A percentile compares a stretch with the other conserved stretches of the same genome.
Conservation (phyloP, 106 monocot species). For the Dendrobium huoshanense region DNA sequence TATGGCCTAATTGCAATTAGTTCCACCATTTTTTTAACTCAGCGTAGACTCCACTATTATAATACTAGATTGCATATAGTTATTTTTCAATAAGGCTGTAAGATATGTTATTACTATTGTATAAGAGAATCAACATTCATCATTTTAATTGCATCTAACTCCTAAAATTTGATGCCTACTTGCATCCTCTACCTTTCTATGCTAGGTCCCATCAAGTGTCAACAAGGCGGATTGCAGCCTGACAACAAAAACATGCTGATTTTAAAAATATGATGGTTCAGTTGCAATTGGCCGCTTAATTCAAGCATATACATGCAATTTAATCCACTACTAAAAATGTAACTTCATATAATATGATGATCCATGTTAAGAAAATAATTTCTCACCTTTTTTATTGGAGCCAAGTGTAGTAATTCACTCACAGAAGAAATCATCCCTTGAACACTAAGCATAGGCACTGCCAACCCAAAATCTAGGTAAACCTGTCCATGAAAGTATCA, state of each 20-base stretch:
- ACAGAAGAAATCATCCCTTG: constrained; percentile 90
- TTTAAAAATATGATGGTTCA: not conserved
- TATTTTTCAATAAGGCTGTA: too few species aligned
- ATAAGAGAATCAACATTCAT: too few species aligned
- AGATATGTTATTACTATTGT: too few species aligned
- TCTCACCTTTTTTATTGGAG: constrained; percentile 83
- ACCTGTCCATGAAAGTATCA: constrained; percentile 40
- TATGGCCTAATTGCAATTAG: too few species aligned
- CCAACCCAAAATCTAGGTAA: constrained; percentile 98
- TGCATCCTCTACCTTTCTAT: too few species aligned
- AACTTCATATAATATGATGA: not conserved
- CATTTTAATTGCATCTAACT: too few species aligned
- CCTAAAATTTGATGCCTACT: too few species aligned
- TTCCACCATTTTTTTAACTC: too few species aligned
- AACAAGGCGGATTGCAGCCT: not conserved
- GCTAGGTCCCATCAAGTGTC: not conserved
- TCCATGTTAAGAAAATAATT: not conserved
- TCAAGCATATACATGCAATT: not conserved
- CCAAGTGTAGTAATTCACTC: constrained; percentile 86
- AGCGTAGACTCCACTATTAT: too few species aligned
- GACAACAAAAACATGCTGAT: not conserved
- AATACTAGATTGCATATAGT: too few species aligned
- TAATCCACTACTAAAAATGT: not conserved
- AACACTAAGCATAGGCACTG: constrained; percentile 91
- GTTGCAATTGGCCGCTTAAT: not conserved